Evolutionary conservation across 306 rosid species (phyloP).

Genomic region (Inga laurina): DNA sequence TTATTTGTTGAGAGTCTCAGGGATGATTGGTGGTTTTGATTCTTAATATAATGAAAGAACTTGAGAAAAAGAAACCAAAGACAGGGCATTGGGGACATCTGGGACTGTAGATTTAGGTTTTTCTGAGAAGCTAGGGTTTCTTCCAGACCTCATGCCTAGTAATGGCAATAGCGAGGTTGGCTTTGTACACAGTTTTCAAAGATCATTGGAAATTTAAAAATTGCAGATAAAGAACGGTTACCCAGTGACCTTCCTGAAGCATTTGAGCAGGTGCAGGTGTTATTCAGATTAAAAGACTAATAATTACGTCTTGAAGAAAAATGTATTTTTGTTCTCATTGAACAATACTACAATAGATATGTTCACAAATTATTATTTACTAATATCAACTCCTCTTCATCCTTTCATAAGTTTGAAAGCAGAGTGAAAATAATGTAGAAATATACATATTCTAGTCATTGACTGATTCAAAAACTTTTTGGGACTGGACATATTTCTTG

Average conservation of each 20-base stretch:
- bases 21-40: background rate
- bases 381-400: background rate
- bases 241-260: background rate
- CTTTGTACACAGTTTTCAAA: background rate
- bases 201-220: background rate
- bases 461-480: background rate
- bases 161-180: conserved; percentile 2
- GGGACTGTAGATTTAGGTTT: conserved; percentile 16
- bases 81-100: background rate
- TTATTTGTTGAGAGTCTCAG: background rate
- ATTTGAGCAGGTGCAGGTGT: conserved; percentile 2
- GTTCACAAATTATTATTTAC: background rate
- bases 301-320: background rate
- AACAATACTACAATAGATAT: background rate
- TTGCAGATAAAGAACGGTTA: background rate
- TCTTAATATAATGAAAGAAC: background rate
- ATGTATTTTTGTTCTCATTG: background rate
- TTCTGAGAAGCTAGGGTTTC: conserved; percentile 40
- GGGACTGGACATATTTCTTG: background rate
- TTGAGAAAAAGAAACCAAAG: background rate
- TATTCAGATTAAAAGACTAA: background rate
- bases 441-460: background rate
- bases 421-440: background rate
- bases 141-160: background rate
- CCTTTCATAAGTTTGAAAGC: background rate